Evolutionary conservation across 164 flowering plant genomes (phyloP).

Genomic region (Taxillus chinensis): DNA sequence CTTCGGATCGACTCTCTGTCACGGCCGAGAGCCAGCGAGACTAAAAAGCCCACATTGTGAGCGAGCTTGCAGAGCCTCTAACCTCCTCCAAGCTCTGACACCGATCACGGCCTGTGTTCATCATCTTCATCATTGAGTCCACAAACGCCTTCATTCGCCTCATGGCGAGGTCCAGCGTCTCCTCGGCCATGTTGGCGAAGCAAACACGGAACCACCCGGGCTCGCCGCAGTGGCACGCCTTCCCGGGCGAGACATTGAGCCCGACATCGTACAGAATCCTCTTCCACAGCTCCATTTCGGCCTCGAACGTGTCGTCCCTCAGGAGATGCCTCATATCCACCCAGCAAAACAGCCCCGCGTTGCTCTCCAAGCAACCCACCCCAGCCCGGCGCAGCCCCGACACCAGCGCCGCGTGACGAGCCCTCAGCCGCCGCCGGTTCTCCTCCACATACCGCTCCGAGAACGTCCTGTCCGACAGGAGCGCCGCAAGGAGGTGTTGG

Average conservation of each 20-base stretch:
- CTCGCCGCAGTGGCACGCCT: slow-evolving; percentile 80
- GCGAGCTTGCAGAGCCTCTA: slow-evolving; percentile 13
- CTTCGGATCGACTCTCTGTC: too few species aligned
- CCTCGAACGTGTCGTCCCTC: slow-evolving; percentile 38
- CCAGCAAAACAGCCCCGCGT: slow-evolving; percentile 84
- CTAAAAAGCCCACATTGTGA: slow-evolving; percentile 50
- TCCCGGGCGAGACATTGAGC: slow-evolving; percentile 75
- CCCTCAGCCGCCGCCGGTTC: slow-evolving; percentile 40
- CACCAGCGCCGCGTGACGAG: slow-evolving; percentile 35
- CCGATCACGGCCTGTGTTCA: background rate
- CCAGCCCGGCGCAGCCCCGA: slow-evolving; percentile 45
- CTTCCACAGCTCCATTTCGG: slow-evolving; percentile 81
- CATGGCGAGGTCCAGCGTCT: slow-evolving; percentile 49
- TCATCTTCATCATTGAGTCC: slow-evolving; percentile 2
- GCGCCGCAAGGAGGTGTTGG: slow-evolving; percentile 55
- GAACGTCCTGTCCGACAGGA: slow-evolving; percentile 63
- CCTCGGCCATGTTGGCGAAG: slow-evolving; percentile 76
- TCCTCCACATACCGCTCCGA: slow-evolving; percentile 34
- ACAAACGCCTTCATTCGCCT: slow-evolving; percentile 39
- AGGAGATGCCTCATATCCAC: slow-evolving; percentile 76
- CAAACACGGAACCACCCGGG: slow-evolving; percentile 95
- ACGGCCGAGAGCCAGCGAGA: slow-evolving; percentile 17
- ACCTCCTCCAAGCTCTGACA: slow-evolving; percentile 5
- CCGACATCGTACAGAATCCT: slow-evolving; percentile 53
- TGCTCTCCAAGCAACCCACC: slow-evolving; percentile 45